Evolutionary conservation across 768 basidiomycete genomes (phyloP), one percentile per base, ranked within the genome.

Genomic region (Calvatia gigantea): DNA sequence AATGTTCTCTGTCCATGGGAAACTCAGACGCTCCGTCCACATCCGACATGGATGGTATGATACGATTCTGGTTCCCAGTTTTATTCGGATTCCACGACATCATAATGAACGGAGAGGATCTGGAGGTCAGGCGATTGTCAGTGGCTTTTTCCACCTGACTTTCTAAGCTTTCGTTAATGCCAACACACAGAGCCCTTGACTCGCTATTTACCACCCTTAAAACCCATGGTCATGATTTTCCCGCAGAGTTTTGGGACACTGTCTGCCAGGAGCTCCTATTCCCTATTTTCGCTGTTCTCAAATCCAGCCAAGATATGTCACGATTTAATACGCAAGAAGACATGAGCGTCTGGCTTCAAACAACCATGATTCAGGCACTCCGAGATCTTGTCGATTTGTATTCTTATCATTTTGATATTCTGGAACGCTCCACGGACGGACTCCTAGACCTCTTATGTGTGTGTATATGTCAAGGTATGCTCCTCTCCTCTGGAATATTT

Each of bases 31-130:
- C 61, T 6, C 50, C 60, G 27, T 64, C 67, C 12, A 61, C 64
- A 39, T 50, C 64, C 5, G 41, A 38, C 17, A 76, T 76, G 62
- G 89, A 97, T 58, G 84, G 83, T 27, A 95, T 94, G 91, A 89
- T 98, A 71, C 89, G 86, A 62, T 98, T 87, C 70, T 99, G 97
- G 97, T 94, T 91, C 75, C 97, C 97, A 0, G 85, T 93, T 1
- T 76, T 98, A 33, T 96, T 98, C 66, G 89, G 91, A n/a, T 98
- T 98, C 75, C 98, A 95, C 71, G 97, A 98, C 69, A 96, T 99
- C 52, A 96, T 99, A 67, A 98, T 99, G 96, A 98, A 97, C 59
- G 97, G 94, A 15, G 97, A 98, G 69, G 97, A 99, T 65, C 75
- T 99, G 25, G 97, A 99, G 81, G 94, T 99, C 50, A 85, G 97